phyloP scores from a whole-genome alignment of 257 asterid species.

The Perilla frutescens region DNA sequence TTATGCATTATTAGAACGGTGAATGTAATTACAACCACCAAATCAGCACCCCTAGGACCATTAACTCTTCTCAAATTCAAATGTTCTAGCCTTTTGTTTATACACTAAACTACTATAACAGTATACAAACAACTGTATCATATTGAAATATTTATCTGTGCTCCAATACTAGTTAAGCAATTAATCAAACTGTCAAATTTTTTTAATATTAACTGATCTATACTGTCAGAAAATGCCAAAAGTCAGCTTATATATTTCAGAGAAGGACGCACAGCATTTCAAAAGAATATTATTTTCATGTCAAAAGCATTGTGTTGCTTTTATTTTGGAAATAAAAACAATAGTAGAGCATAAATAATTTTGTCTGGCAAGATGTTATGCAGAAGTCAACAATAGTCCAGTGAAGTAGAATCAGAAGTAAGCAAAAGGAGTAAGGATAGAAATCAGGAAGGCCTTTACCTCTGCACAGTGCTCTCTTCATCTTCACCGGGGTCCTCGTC shows the following conservation, averaged over 20 bases:
- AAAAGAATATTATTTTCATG: slow-evolving; percentile 1
- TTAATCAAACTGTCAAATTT: not conserved
- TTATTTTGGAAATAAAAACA: not conserved
- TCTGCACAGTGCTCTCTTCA: slow-evolving; percentile 92
- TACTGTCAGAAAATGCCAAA: slow-evolving; percentile 9
- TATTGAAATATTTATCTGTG: not conserved
- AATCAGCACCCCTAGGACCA: not conserved
- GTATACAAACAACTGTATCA: not conserved
- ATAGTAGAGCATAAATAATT: not conserved
- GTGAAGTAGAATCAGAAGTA: slow-evolving; percentile 14
- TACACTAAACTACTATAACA: not conserved
- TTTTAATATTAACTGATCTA: not conserved
- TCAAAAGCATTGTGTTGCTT: slow-evolving; percentile 3
- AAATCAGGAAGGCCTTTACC: slow-evolving; percentile 44
- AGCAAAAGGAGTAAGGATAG: not conserved
- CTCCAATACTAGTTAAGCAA: slow-evolving; percentile 1
- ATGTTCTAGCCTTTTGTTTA: not conserved
- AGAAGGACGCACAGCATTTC: not conserved
- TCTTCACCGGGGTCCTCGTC: slow-evolving; percentile 99
- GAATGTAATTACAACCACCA: slow-evolving; percentile 11
- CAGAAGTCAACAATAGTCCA: not conserved
- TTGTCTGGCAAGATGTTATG: not conserved
- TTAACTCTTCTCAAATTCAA: not conserved
- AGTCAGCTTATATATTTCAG: not conserved
- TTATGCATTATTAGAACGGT: not conserved